These are phyloP conservation scores for Aristolochia fimbriata DNA, from an alignment of 164 flowering plant species.

Conservation along the genomic window DNA sequence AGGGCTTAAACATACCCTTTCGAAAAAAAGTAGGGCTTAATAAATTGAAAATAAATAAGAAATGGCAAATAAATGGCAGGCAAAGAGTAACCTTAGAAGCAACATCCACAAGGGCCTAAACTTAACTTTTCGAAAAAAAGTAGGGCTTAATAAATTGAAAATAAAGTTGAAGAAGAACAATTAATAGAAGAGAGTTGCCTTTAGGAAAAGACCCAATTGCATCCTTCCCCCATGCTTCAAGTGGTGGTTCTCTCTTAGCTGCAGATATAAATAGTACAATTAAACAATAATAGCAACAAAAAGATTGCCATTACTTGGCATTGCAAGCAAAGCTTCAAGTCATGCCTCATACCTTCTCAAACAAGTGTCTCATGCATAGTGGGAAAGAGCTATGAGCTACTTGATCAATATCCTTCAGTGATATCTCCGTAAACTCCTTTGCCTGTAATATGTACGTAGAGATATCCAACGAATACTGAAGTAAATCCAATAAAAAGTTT, in stretches of 20 bases:
- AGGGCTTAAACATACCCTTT: too few species aligned
- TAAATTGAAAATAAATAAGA: too few species aligned
- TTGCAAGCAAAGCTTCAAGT: not conserved
- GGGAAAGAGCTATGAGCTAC: constrained; percentile 82
- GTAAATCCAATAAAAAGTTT: too few species aligned
- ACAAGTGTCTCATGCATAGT: constrained; percentile 88
- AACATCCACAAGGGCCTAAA: too few species aligned
- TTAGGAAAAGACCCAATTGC: constrained; percentile 94
- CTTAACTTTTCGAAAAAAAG: too few species aligned
- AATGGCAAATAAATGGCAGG: too few species aligned
- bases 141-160: too few species aligned
- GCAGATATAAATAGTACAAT: constrained; percentile 12
- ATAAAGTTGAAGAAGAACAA: too few species aligned
- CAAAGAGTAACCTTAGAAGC: too few species aligned
- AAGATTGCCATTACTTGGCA: not conserved
- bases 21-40: too few species aligned
- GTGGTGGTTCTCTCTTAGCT: constrained; percentile 97
- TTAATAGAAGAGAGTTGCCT: constrained; percentile 29
- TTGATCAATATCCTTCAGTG: constrained; percentile 72
- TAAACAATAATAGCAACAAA: not conserved
- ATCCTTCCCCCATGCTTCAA: constrained; percentile 93
- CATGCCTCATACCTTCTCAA: constrained; percentile 44
- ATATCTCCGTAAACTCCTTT: constrained; percentile 57
- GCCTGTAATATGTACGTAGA: constrained; percentile 37
- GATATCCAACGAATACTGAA: not conserved